Conservation (phyloP, 78 protist species). For the Tieghemostelium lacteum region DNA sequence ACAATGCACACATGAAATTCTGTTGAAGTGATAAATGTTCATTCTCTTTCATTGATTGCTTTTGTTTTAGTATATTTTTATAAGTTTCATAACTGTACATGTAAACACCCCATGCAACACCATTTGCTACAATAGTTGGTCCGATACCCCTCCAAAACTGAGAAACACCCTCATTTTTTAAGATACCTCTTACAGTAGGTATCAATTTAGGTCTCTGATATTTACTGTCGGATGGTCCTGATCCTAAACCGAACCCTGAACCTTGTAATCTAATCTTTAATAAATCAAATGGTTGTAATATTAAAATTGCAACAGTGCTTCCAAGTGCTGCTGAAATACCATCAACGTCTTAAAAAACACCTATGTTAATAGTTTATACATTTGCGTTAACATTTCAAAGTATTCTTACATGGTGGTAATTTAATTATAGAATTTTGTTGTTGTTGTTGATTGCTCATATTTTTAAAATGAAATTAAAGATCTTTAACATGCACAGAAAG, state of each 20-base stretch:
- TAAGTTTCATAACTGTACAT: conserved; percentile 63
- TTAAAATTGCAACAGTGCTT: conserved; percentile 37
- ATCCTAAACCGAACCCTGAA: conserved; percentile 12
- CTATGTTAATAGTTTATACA: too few relatives aligned
- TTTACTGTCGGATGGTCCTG: background rate
- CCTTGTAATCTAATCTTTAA: conserved; percentile 72
- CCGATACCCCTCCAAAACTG: conserved; percentile 76
- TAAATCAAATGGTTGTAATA: conserved; percentile 76
- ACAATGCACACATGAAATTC: conserved; percentile 29
- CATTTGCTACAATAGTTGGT: conserved; percentile 42
- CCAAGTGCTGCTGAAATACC: conserved; percentile 67
- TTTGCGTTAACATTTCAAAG: too few relatives aligned
- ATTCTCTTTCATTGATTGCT: background rate
- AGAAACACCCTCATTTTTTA: conserved; percentile 60
- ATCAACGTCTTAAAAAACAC: conserved; percentile 6
- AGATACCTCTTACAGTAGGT: conserved; percentile 1
- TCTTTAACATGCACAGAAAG: background rate
- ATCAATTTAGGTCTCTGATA: background rate
- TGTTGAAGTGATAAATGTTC: background rate
- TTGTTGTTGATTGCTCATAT: too few relatives aligned
- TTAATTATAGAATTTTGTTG: too few relatives aligned
- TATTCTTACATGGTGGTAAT: conserved; percentile 30
- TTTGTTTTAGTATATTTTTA: conserved; percentile 17
- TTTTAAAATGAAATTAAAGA: too few relatives aligned
- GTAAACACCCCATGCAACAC: conserved; percentile 73